Evolutionary conservation across 768 basidiomycete genomes (phyloP), one percentile per base, ranked within the genome.

Genomic region (button mushroom (Agaricus bisporus)): DNA sequence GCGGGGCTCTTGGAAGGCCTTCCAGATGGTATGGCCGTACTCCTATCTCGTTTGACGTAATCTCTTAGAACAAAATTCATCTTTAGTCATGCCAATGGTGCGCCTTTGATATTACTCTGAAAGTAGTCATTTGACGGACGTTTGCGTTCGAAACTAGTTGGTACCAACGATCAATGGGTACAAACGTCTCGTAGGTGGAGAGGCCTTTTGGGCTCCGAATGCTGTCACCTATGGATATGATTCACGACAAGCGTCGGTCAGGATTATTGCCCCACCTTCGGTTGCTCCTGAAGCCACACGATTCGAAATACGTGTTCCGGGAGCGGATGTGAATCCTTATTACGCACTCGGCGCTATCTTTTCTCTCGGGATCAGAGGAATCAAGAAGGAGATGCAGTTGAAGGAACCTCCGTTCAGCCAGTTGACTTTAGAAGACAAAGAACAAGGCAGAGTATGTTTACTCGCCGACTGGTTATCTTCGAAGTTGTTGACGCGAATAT

Each of bases 281-380:
- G 87, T 85, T n/a, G 80, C 88, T 2, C 78, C 80, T 8, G 67
- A 81, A 3, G 91, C 89, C 2, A 98, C 97, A 1, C 78, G 97
- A 46, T 80, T 99, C 61, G 97, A 99, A 72, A 73, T 99, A 12
- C 86, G 97, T 50, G 82, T 98, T 15, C 95, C 97, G 1, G 97
- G 97, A 22, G 97, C 97, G 37, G 97, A 99, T 64, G 91, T 98
- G 81, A 94, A 95, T 69, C 90, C 93, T 1, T 90, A 94, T 70
- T 91, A 88, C 58, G 83, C 93, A 0, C 71, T 98, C 41, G 85
- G 88, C 46, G 86, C 95, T 3, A 87, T 98, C 57, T 92, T 98
- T 66, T 75, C 82, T 17, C 73, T 95, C 26, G 97, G 97, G 8
- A 64, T 97, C 25, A 78, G 92, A 54, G 97, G 97, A 2, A 92